Evolutionary conservation across 1,284 basidiomycete species (phyloP), one percentile per base, ranked within the genome.

Genomic region (Ceratobasidium sp.): DNA sequence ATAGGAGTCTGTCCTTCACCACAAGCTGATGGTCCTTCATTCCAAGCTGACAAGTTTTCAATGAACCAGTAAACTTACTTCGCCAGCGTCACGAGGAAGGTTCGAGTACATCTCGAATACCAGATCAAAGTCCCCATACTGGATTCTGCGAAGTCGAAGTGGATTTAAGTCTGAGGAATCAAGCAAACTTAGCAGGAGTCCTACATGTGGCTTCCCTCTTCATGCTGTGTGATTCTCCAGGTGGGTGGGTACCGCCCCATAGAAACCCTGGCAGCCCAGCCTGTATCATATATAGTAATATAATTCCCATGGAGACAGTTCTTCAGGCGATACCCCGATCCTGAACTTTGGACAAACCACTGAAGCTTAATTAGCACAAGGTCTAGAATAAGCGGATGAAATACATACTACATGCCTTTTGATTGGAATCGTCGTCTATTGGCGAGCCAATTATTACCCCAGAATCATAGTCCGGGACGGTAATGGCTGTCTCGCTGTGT

Each of bases 341-440:
- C 53, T 15, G 66, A 41, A 24, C 53, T 51, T 69, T 69, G 53
- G 14, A 69, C 24, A 29, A 57, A 56, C 66, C 66, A 69, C 66
- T 69, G 22, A n/a, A 5, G 36, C n/a, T 11, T 5, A 5, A 11
- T 11, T 41, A 11, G 36, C 6, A 41, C 36, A 41, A 11, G 6
- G 4, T 5, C 6, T 11, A 22, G 11, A 15, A 9, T 19, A 8
- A 1, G 9, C 11, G 4, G 5, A 41, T n/a, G 36, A 41, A 41
- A 4, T 4, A 11, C 22, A 44, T 36, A 41, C 36, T 11, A 57
- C 64, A n/a, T 31, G 44, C 66, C 33, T 69, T 19, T 45, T 69
- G 66, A 22, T 45, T 47, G 15, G 33, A 8, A 8, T 41, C 11
- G n/a, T 51, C 53, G 6, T 44, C 31, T 15, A 2, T 36, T 2